Evolutionary conservation across 2,329 filamentous ascomycete genomes (phyloP), one percentile per base, ranked within the genome.

Genomic region (Fonsecaea nubica): DNA sequence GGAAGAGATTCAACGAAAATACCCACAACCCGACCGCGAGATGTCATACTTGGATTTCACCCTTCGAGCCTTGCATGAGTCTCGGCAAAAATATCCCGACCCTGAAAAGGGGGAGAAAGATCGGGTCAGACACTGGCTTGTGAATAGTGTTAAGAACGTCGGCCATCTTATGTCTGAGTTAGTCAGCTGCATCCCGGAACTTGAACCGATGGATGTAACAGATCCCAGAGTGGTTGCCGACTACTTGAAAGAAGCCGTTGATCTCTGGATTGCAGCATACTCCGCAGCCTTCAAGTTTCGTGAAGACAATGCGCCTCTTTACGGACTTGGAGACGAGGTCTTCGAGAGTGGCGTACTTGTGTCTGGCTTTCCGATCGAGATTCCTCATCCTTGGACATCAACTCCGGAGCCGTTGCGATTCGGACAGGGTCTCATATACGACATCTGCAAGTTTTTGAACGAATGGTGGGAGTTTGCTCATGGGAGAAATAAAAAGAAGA

Each of bases 361-460:
- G 1, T 80, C 84, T 15, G 86, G 87, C 53, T 93, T 92, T 74
- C 84, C 89, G 9, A 58, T 56, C 21, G 86, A 84, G 10, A 83
- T 97, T 8, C 87, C 90, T 0, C 89, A 92, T 66, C 91, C 93
- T 53, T 99, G 95, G 95, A 97, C 93, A 0, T 93, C 92, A 15
- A 87, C 77, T 52, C 42, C 42, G 1, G 65, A 72, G 56, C 65
- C 64, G n/a, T 53, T 70, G 45, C 62, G 69, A 9, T 68, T 70
- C 42, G 64, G 66, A 25, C 63, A 69, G 40, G 48, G 64, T 18
- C 62, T 73, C 36, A 66, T 73, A 9, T 63, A 69, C 45, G 64
- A 71, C 58, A 64, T 72, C 15, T 67, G 69, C 64, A 69, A 67
- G 18, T 74, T 68, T 48, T 54, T 76, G n/a, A 71, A 65, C 50